These are phyloP conservation scores for Apiospora malaysiana DNA, from an alignment of 2,329 filamentous ascomycete species.

Conservation along the genomic window DNA sequence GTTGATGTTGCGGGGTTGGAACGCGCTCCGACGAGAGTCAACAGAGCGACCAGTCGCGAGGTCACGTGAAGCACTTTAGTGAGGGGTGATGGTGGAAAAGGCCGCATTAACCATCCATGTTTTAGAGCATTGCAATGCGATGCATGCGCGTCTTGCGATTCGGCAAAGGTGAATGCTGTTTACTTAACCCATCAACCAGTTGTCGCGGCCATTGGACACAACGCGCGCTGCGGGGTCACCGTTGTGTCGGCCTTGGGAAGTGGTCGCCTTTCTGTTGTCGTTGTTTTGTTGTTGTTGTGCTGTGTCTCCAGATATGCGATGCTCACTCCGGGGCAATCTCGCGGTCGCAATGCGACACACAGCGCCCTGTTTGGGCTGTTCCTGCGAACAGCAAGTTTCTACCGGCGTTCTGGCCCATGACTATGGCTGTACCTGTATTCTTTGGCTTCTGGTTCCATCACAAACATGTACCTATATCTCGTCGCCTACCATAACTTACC, in stretches of 20 bases:
- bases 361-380: background rate
- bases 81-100: background rate
- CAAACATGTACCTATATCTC: background rate
- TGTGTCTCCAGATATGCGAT: background rate
- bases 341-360: background rate
- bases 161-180: background rate
- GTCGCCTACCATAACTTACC: background rate
- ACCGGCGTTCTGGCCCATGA: background rate
- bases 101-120: background rate
- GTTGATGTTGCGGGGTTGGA: background rate
- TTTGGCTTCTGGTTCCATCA: background rate
- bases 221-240: background rate
- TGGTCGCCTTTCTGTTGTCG: background rate
- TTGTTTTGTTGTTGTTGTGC: background rate
- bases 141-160: slow-evolving; percentile 1
- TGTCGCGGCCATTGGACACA: background rate
- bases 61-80: slow-evolving; percentile 8
- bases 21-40: background rate
- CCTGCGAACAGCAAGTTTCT: background rate
- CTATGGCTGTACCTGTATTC: no score
- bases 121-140: slow-evolving; percentile 1
- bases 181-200: slow-evolving; percentile 1
- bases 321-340: background rate
- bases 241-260: background rate
- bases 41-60: background rate